Evolutionary conservation across 192 early-diverging fungal species (phyloP).

Genomic region (Rhizoclosmatium globosum): DNA sequence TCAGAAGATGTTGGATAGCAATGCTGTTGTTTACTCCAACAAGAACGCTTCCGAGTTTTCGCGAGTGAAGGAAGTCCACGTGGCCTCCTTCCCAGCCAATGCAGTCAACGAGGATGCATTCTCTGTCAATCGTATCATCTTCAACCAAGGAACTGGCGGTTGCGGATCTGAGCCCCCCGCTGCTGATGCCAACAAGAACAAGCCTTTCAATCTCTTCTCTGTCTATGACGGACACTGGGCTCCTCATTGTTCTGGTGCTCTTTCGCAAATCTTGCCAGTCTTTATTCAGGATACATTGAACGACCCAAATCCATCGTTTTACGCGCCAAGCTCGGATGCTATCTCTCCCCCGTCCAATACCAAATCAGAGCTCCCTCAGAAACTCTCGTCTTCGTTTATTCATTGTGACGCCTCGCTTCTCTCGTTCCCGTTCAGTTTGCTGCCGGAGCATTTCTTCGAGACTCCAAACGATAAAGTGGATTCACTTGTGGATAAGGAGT

Average conservation of each 20-base stretch:
- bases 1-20: conserved; percentile 14
- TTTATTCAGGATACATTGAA: conserved; percentile 22
- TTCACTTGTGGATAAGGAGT: conserved; percentile 2
- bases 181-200: background rate
- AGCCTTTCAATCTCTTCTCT: conserved; percentile 10
- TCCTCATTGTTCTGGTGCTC: conserved; percentile 11
- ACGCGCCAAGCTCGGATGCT: background rate
- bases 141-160: background rate
- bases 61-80: conserved; percentile 4
- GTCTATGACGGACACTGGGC: conserved; percentile 29
- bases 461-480: background rate
- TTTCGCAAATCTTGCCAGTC: conserved; percentile 15
- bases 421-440: conserved; percentile 12
- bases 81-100: conserved; percentile 22
- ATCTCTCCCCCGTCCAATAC: background rate
- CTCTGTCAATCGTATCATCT: conserved; percentile 7
- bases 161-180: background rate
- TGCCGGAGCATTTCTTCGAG: conserved; percentile 21
- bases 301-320: conserved; percentile 1
- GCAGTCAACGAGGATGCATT: conserved; percentile 21
- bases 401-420: conserved; percentile 32
- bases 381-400: conserved; percentile 7
- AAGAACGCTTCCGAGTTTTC: background rate
- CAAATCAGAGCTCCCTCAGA: background rate
- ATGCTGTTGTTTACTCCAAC: conserved; percentile 17